These are phyloP conservation scores for Coelastrella sp. DNA, from an alignment of 139 green algal species.

Conservation along the genomic window DNA sequence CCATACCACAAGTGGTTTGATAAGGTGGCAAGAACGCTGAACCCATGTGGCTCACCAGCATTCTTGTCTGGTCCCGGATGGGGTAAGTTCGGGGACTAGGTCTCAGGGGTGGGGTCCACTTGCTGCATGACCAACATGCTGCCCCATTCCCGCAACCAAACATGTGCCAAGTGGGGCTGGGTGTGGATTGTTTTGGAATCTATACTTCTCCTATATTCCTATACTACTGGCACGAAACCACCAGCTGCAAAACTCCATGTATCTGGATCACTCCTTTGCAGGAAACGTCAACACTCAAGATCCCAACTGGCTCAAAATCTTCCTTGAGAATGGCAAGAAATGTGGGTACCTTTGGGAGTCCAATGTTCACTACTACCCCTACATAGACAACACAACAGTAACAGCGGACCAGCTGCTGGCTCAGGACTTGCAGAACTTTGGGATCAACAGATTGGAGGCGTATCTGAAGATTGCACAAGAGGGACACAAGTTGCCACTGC, in stretches of 20 bases:
- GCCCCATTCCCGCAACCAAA: too few species aligned
- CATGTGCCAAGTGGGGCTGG: too few species aligned
- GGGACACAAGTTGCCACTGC: background rate
- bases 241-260: too few species aligned
- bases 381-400: slow-evolving; percentile 51
- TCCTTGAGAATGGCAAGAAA: background rate
- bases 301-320: slow-evolving; percentile 3
- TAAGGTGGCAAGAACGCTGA: slow-evolving; percentile 14
- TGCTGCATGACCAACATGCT: too few species aligned
- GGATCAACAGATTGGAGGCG: slow-evolving; percentile 23
- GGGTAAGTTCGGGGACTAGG: background rate
- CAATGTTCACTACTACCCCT: slow-evolving; percentile 32
- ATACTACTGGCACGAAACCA: too few species aligned
- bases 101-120: too few species aligned
- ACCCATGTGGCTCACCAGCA: slow-evolving; percentile 11
- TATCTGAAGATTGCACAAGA: slow-evolving; percentile 2
- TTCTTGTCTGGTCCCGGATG: slow-evolving; percentile 23
- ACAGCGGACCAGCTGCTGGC: background rate
- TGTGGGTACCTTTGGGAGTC: slow-evolving; percentile 36
- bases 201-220: too few species aligned
- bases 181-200: too few species aligned
- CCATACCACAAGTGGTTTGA: slow-evolving; percentile 15
- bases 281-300: slow-evolving; percentile 50
- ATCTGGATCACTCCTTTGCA: background rate
- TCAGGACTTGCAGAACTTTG: slow-evolving; percentile 35